Conservation (phyloP, 257 asterid species). For the Primulina huaijiensis region DNA sequence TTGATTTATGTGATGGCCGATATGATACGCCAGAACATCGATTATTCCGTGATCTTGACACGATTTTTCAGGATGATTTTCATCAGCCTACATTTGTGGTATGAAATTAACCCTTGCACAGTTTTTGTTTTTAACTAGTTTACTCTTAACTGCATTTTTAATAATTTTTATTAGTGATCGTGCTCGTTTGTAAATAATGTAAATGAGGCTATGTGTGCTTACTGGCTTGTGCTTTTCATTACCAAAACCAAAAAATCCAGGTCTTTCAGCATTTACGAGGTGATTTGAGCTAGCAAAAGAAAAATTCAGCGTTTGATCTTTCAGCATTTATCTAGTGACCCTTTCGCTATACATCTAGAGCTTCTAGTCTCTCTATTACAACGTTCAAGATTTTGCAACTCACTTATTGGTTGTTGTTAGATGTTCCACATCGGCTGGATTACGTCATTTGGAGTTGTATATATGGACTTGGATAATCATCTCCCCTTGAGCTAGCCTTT, state of each 20-base stretch:
- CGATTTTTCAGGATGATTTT: conserved; percentile 63
- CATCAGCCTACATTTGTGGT: conserved; percentile 92
- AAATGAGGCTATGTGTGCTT: not conserved
- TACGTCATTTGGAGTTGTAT: too few species aligned
- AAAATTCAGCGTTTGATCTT: too few species aligned
- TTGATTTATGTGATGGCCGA: conserved; percentile 97
- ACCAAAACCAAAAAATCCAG: not conserved
- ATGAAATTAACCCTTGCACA: conserved; percentile 28
- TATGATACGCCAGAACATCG: conserved; percentile 94
- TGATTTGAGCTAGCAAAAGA: too few species aligned
- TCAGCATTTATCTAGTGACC: not conserved
- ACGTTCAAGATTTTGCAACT: not conserved
- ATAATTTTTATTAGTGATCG: not conserved
- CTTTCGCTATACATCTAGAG: not conserved
- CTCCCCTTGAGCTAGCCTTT: too few species aligned
- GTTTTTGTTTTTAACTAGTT: conserved; percentile 5
- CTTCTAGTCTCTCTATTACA: not conserved
- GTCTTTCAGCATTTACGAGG: not conserved
- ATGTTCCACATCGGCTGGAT: too few species aligned
- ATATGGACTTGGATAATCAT: too few species aligned
- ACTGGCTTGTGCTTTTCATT: not conserved
- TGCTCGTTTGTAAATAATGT: not conserved
- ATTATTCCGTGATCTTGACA: conserved; percentile 60
- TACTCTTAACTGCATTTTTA: not conserved
- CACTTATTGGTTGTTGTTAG: not conserved